Evolutionary conservation across 805 yeast genomes (phyloP), one percentile per base, ranked within the genome.

Genomic region (Candida golubevii): DNA sequence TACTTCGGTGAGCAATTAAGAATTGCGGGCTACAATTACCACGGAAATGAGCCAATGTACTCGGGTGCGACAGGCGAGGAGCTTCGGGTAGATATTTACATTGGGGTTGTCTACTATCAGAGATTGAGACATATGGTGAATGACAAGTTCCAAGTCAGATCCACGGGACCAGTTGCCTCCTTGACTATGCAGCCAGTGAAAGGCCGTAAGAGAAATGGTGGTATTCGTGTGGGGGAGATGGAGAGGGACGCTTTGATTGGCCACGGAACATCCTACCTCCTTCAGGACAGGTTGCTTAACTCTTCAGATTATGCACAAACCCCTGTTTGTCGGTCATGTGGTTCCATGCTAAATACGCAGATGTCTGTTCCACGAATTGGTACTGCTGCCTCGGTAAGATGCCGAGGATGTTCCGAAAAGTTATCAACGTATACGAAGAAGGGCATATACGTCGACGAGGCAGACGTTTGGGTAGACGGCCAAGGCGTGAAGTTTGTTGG

Each of bases 221-320:
- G 99, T 85, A 93, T 93, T 57, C 95, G 99, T 78, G 95, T 93
- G 33, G 99, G 99, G 66, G 99, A 93, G 69, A 93, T 93, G 99
- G 99, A 93, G 72, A 86, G 99, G 72, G 99, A 93, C 78, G 99
- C 99, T 2, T 75, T 93, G 58, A 89, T 93, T 66, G 99, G 98
- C 47, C 99, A 93, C 62, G 99, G 99, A 69, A 85, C 99, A 7
- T 89, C 99, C 1, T 93, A 79, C 80, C 71, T 93, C 58, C 73
- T 93, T 55, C 98, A 91, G 67, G 99, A 93, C 65, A 83, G 99
- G 69, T 74, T 93, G 61, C 76, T 93, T 63, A 93, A 93, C 70
- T 89, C 96, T 62, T 86, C 96, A 7, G 99, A 93, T 66, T 93
- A 93, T 71, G 81, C 98, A 0, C 96, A 90, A 63, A 82, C 97